Base-by-base conservation (phyloP, 805 yeast species). In the Yarrowia yakushimensis region DNA sequence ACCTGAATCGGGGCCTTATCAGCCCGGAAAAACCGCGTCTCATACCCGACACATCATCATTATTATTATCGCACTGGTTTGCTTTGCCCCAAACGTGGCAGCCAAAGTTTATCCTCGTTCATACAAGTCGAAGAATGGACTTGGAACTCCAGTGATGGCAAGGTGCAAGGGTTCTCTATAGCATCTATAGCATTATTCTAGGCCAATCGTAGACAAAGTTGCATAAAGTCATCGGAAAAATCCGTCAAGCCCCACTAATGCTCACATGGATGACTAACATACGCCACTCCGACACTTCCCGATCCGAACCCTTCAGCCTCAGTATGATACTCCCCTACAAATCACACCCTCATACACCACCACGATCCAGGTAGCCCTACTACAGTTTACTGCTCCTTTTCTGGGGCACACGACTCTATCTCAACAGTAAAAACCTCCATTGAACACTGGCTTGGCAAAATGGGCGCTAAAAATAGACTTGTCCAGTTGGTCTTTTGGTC, bases 11-110 rank as follows among this genome's bases (percentile, higher is more conserved):
- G 37, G 23, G 22, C 10, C 18, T 18, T 36, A 18, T n/a, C 20
- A 33, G 17, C 37, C 37, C 37, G 37, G 37, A 33, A 33, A 36
- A 18, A 18, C 18, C 41, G 17, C 41, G 23, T 36, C 13, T 36
- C 41, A 18, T 6, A 18, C 23, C 22, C 22, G 41, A 36, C 41
- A 36, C 41, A 36, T 36, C 41, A 36, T 36, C 41, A 18, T 27
- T 45, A 20, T 45, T 45, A 45, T 45, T 45, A 30, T 30, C 20
- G 25, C 45, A 22, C 45, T 41, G 30, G 45, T 20, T 45, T 45
- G 52, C 52, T 45, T 45, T 36, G 55, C 55, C 55, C 55, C 55
- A 48, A 48, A 48, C 55, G 55, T 48, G 55, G 55, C 55, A 31
- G 55, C 55, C 55, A 48, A 48, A 48, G 55, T 48, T 48, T 48